Base-by-base conservation (phyloP, 2,329 filamentous ascomycete genomes). In the Teratosphaeriaceae sp. region DNA sequence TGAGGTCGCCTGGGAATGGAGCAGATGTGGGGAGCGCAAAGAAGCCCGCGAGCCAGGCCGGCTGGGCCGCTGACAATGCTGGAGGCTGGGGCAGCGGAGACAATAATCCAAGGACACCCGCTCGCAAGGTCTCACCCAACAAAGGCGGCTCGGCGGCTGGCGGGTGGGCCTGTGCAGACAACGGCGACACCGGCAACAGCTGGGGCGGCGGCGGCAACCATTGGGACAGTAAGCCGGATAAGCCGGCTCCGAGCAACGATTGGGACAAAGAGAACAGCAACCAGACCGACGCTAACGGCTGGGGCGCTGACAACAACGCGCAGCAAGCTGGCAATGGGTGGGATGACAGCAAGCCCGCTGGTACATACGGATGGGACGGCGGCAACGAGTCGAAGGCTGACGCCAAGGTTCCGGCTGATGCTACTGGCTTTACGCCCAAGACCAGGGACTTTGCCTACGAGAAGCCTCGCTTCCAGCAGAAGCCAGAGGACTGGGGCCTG, bases 361-460 rank as follows among this genome's bases (percentile, higher is more conserved):
- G n/a, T n/a, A n/a, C n/a, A n/a, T n/a, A n/a, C n/a, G 26, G 39
- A 11, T 34, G 39, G 27, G 39, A 41, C 19, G 27, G 39, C 22
- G 27, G 39, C 13, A 41, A 34, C 16, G 27, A 41, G 5, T 33
- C 37, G 9, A 29, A 23, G 8, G 12, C 30, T 7, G 8, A 38
- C n/a, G 27, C 31, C 15, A 34, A 18, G 5, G 31, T 3, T 5
- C 15, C n/a, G n/a, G n/a, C n/a, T n/a, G n/a, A n/a, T n/a, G n/a
- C n/a, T n/a, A n/a, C n/a, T 18, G 31, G 31, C 31, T 19, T 3
- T 18, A 34, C 31, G 31, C 31, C 31, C 31, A 34, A 8, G 9
- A 15, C 5, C 31, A 34, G 5, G 31, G 31, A 18, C 31, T 34
- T 19, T 18, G 31, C 31, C 31, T 19, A 19, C 31, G 31, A 9